Base-by-base conservation (phyloP, 257 asterid species). In the Fraxinus quadrangulata region DNA sequence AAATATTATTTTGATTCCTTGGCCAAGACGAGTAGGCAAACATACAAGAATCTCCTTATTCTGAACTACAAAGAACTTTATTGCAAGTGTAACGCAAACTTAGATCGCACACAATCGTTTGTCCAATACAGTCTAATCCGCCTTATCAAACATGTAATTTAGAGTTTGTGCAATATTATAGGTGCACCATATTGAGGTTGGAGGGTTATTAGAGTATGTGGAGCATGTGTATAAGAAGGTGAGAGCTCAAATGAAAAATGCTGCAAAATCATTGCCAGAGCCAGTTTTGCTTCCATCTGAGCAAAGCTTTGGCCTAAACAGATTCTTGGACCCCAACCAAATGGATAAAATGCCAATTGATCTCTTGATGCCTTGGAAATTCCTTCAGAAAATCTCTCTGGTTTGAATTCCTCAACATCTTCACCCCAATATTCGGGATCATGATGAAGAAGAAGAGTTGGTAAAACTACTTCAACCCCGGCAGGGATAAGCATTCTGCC, bases 341-440 rank as follows among this genome's bases (percentile, higher is more conserved):
- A 79, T 6, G 82, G 82, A 33, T 40, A 63, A 24, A 40, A 79
- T 40, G 74, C 70, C 45, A 17, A 19, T 70, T 66, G 66, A 49
- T 72, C 72, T 47, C 33, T 79, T 16, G 72, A 21, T 30, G 78
- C 82, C 59, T 73, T 79, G 3, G 68, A 30, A 16, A 49, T 72
- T 31, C 82, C 82, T 31, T 49, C 49, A 1, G 78, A 31, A 33
- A 79, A 79, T 49, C 82, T 73, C 17, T 79, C 75, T 6, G 79
- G 82, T 2, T 73, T 79, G 69, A 79, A 79, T 74, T 79, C 82
- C 26, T 63, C 28, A 5, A 34, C 75, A 30, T 79, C 75, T 42
- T 79, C 70, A 1, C 82, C 82, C 82, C 82, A 79, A 7, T 39
- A 33, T 26, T 79, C 78, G 5, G 31, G 73, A 37, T 77, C 76